Evolutionary conservation across 331 rosid species (phyloP), one percentile per base, ranked within the genome.

Genomic region (Phaseolus coccineus): DNA sequence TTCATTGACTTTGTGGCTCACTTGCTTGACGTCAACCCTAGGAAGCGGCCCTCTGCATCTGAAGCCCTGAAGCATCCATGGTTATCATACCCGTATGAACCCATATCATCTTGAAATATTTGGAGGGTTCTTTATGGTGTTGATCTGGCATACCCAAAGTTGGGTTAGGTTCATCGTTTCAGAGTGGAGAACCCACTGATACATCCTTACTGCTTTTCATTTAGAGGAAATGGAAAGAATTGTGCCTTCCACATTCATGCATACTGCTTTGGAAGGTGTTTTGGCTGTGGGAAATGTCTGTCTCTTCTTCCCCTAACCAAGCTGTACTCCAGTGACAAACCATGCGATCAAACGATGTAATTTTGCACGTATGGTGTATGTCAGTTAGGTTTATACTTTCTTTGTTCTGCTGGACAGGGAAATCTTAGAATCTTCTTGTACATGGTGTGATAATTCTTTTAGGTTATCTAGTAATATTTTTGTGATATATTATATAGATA

Each of bases 31-130:
- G 83, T 91, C 81, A 90, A 93, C 82, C 93, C 98, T 1, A 91
- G 86, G 83, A 91, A 90, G 88, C 91, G 98, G 46, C 97, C 95
- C 77, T 90, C 98, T 40, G 98, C 98, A 19, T 65, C 83, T 4
- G 95, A 90, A 78, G 98, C 97, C 40, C 83, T 91, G 82, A 93
- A 90, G 87, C 98, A 93, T 79, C 97, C 97, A 7, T 93, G 98
- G 98, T 82, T 93, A 59, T 93, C 98, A 19, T 88, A 86, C 78
- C 97, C 97, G 15, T 93, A 93, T 14, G 98, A 93, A 77, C 98
- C 97, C 7, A 91, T 93, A 82, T 93, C 98, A 52, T 89, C 98
- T 14, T 93, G 91, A 93, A 71, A 61, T 40, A 46, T 74, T n/a
- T 55, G 69, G 59, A 56, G 66, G 61, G 58, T 61, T 74, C 25